Base-by-base conservation (phyloP, 306 rosid genomes). In the Dalbergia cochinchinensis region DNA sequence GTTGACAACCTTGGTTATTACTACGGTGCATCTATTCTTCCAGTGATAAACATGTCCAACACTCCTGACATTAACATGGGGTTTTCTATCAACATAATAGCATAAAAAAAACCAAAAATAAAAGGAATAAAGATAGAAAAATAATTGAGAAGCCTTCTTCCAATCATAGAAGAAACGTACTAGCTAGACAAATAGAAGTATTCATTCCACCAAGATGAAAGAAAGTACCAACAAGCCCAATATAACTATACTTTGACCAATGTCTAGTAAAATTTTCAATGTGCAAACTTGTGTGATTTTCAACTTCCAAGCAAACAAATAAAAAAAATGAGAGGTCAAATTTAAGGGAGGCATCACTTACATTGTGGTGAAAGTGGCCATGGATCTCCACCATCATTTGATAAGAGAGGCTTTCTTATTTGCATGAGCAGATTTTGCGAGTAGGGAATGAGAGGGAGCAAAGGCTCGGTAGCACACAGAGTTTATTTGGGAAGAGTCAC, bases 401-500 rank as follows among this genome's bases (percentile, higher is more conserved):
- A 88, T 82, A 68, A 75, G 50, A 48, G 78, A 82, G 10, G 80
- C 11, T 34, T 63, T 79, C 71, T n/a, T n/a, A n/a, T 92, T 26
- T 39, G 51, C 5, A 39, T 13, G 15, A 39, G 59, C 5, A 37
- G 81, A 51, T 75, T 89, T 74, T 71, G 93, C 65, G 74, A 77
- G 80, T 16, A 88, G 78, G 22, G 89, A 83, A 35, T 61, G 69
- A 13, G 86, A 55, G 44, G 73, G 33, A 45, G 71, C 55, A 11
- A 89, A 85, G 79, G 89, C 90, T 22, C 90, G 79, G 71, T 85
- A 83, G 76, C 86, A 66, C n/a, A 81, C 81, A 41, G 79, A 85
- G 89, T 87, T 83, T 67, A 91, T 63, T 69, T 86, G 93, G 26
- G 96, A 85, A 78, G 66, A 95, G 78, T 48, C 92, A 94, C 64